These are phyloP conservation scores for Suillus cothurnatus DNA, from an alignment of 768 basidiomycete species.

Conservation along the genomic window DNA sequence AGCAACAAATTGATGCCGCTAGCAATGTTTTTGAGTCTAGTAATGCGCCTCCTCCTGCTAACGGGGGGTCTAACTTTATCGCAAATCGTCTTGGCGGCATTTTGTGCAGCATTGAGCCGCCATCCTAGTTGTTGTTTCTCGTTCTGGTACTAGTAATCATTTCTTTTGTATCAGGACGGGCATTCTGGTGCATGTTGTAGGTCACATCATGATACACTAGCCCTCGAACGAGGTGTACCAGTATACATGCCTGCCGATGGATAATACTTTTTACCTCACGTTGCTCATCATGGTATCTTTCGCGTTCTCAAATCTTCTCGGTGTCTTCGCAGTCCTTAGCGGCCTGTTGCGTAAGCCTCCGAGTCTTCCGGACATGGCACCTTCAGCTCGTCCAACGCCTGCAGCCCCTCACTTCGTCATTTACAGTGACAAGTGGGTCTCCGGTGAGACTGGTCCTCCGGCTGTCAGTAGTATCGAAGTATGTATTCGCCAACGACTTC, in stretches of 20 bases:
- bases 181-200: background rate
- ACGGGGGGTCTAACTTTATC: background rate
- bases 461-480: slow-evolving; percentile 34
- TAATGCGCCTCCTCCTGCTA: background rate
- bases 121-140: background rate
- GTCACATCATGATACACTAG: background rate
- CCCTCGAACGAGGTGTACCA: background rate
- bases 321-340: background rate
- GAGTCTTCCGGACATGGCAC: too few relatives aligned
- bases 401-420: slow-evolving; percentile 42
- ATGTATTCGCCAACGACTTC: slow-evolving; percentile 3
- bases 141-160: background rate
- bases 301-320: background rate
- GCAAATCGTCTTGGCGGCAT: background rate
- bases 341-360: background rate
- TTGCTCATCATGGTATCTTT: slow-evolving; percentile 9
- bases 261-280: background rate
- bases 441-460: slow-evolving; percentile 42
- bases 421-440: slow-evolving; percentile 39
- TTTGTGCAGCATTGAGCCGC: background rate
- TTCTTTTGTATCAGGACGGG: background rate
- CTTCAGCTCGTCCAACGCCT: slow-evolving; percentile 12
- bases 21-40: background rate
- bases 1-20: background rate
- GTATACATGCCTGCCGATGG: slow-evolving; percentile 4